A percentile compares a stretch with the other conserved stretches of the same genome.
Evolutionary conservation across 306 rosid genomes (phyloP).

Genomic region (Medicago truncatula): DNA sequence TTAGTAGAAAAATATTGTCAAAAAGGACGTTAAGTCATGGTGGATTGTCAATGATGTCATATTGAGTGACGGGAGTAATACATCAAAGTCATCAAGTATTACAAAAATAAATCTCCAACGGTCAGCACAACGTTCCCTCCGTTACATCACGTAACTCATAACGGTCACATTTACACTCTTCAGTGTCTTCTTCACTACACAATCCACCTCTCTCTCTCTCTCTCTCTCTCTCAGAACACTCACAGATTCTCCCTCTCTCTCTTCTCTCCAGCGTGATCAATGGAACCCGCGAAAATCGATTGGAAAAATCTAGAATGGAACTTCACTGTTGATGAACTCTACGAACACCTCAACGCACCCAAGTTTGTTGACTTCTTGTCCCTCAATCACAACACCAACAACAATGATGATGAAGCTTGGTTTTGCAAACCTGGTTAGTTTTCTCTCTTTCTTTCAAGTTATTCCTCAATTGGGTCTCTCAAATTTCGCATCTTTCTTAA

Average conservation of each 20-base stretch:
- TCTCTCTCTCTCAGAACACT: conserved; percentile 20
- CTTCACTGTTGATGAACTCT: conserved; percentile 75
- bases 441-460: neutral
- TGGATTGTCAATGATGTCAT: too few species aligned
- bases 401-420: conserved; percentile 75
- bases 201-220: neutral
- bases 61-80: too few species aligned
- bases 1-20: too few species aligned
- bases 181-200: neutral
- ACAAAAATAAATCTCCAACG: conserved; percentile 63
- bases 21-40: too few species aligned
- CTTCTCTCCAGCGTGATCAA: conserved; percentile 12
- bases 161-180: conserved; percentile 62
- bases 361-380: conserved; percentile 90
- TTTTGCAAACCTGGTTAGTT: conserved; percentile 78
- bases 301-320: conserved; percentile 88
- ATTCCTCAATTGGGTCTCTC: conserved; percentile 16
- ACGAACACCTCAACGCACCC: conserved; percentile 90
- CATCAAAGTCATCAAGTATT: too few species aligned
- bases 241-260: neutral
- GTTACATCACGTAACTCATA: conserved; percentile 19
- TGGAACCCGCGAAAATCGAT: conserved; percentile 97
- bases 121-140: conserved; percentile 66
- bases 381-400: conserved; percentile 34
- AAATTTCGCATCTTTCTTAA: neutral